Evolutionary conservation across 768 basidiomycete genomes (phyloP), one percentile per base, ranked within the genome.

Genomic region (Scleroderma bovista): DNA sequence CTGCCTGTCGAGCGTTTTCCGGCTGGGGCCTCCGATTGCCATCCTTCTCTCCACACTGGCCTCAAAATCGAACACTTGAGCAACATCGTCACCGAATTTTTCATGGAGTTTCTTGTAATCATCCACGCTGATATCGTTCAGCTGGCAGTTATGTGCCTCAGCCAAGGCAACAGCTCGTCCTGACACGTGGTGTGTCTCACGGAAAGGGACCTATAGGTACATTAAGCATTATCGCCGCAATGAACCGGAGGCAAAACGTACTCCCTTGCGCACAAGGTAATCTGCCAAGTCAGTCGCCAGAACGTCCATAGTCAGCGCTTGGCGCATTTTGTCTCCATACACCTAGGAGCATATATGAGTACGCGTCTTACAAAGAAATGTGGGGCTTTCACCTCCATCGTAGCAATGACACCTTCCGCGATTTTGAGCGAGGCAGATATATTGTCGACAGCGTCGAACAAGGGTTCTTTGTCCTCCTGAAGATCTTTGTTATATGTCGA

Each of bases 401-500:
- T 96, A 16, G 90, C 83, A 56, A 99, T 76, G 42, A 97, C 95
- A 20, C 96, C 96, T 66, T 96, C 92, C 2, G 93, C 84, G 57
- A 99, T 98, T 63, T 86, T 81, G 59, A 98, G 76, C 26, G 85
- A 94, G 17, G 91, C 90, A 15, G 84, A 83, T 37, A 96, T 67
- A 34, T 88, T 97, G 62, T 94, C 92, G 13, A 95, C 88, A 10
- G 87, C 74, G 62, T 99, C 96, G 56, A 98, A 98, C 48, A 99
- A 70, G 2, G 96, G 94, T 62, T 99, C 96, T 68, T 99, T 97
- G 68, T 95, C 93, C 68, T 99, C 96, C 68, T 98, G 96, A 40
- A 99, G 73, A 70, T 99, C 96, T 68, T 99, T 99, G 77, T 99
- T 98, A 73, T 99, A 99, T 9, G 96, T 99, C 17, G 95, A 96